Evolutionary conservation across 2,329 filamentous ascomycete species (phyloP), one percentile per base, ranked within the genome.

Genomic region (Ciborinia camelliae): DNA sequence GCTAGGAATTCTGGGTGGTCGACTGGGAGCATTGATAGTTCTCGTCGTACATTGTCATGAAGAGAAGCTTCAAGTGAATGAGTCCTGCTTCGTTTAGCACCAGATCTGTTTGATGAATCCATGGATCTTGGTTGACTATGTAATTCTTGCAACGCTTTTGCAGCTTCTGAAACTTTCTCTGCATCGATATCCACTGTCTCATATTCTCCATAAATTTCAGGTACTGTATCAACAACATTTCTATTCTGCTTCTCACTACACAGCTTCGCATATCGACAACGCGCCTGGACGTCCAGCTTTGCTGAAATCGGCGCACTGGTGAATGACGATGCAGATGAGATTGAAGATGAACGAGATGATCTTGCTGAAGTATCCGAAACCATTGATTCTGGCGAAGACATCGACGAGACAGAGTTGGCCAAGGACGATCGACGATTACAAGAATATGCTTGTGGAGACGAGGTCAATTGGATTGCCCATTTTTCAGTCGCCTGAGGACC

Each of bases 321-420:
- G 77, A 84, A 77, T 66, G 83, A 86, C 70, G 84, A 86, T 71
- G 83, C 81, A 73, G 85, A 86, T 65, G 85, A 87, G 76, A 86
- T 84, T 23, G 85, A 88, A 73, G 86, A 87, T 61, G 84, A 86
- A 74, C 85, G 84, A 69, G 86, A 88, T 68, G 84, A 81, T 67
- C 81, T 81, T 47, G 72, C 72, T 48, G 73, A 74, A 65, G 83
- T 87, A 65, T 88, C 86, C 66, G 86, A 88, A 53, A 88, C 77
- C 85, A 88, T 88, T 63, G 86, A 88, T 73, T 88, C 86, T 68
- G 86, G 86, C 35, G 86, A 88, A 66, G 86, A 88, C 41, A 83
- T 82, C 37, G 83, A 84, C 32, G 86, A 88, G 70, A 86, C 78
- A 23, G 86, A 86, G 72, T 82, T 86, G 73, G 85, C 85, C 66